phyloP scores from a whole-genome alignment of 305 asterid genomes.

The Rubia tinctorum region DNA sequence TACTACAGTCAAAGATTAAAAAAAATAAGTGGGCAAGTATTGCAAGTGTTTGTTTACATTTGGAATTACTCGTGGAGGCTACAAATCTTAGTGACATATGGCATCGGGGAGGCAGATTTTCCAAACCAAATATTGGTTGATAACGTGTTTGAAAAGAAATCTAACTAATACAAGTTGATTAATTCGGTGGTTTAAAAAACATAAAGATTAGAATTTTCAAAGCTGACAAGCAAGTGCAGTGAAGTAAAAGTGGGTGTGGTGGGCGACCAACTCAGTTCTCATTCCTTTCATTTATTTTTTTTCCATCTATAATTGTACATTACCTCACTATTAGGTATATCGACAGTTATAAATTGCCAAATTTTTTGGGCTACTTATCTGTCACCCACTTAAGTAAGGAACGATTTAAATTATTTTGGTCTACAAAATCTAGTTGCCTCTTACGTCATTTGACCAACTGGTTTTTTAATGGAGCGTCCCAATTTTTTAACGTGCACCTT shows the following conservation, averaged over 20 bases:
- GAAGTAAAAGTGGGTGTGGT: slow-evolving; percentile 25
- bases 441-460: background rate
- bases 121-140: slow-evolving; percentile 1
- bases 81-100: slow-evolving; percentile 21
- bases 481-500: too few species aligned
- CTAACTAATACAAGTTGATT: background rate
- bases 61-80: slow-evolving; percentile 10
- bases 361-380: too few species aligned
- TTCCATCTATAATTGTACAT: background rate
- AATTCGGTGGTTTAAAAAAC: background rate
- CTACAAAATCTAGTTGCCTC: too few species aligned
- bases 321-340: background rate
- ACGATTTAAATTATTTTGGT: too few species aligned
- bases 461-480: too few species aligned
- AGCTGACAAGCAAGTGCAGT: slow-evolving; percentile 6
- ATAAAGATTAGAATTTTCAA: background rate
- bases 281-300: slow-evolving; percentile 11
- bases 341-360: background rate
- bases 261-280: slow-evolving; percentile 27
- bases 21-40: slow-evolving; percentile 1
- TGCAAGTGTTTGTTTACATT: slow-evolving; percentile 20
- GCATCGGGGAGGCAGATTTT: background rate
- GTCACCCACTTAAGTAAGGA: background rate
- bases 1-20: background rate
- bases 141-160: slow-evolving; percentile 3